Percentiles rank a stretch among this genome's conserved stretches.
phyloP scores from a whole-genome alignment of 441 rosid species.

The Eutrema salsugineum region DNA sequence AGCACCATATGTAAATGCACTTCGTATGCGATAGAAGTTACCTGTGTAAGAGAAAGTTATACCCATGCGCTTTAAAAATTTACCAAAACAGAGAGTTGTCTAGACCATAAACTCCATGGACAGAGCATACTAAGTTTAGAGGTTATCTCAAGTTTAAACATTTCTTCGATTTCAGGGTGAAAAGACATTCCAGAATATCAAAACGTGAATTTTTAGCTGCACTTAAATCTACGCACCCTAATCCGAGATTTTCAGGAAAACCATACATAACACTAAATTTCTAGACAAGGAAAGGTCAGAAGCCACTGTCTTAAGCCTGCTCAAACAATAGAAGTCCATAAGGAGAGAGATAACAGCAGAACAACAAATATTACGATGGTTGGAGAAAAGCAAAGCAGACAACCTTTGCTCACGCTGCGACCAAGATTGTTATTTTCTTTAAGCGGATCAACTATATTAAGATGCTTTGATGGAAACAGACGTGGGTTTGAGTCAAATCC shows the following conservation, averaged over 20 bases:
- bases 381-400: constrained; percentile 12
- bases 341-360: background rate
- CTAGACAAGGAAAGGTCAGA: constrained; percentile 3
- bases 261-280: background rate
- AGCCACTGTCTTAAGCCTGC: background rate
- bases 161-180: background rate
- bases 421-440: constrained; percentile 93
- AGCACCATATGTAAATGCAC: constrained; percentile 74
- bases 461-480: constrained; percentile 61
- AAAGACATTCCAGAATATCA: background rate
- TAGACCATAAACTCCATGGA: background rate
- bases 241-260: background rate
- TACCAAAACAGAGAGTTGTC: background rate
- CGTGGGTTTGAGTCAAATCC: constrained; percentile 62
- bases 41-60: constrained; percentile 34
- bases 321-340: constrained; percentile 10
- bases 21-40: constrained; percentile 65
- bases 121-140: background rate
- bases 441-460: constrained; percentile 82
- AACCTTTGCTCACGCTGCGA: constrained; percentile 95
- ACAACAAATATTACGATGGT: background rate
- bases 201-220: background rate
- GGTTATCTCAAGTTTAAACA: background rate
- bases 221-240: background rate
- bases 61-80: background rate